A percentile compares a stretch with the other conserved stretches of the same genome.
phyloP scores from a whole-genome alignment of 2,329 filamentous ascomycete species.

The Penicillium thymicola region DNA sequence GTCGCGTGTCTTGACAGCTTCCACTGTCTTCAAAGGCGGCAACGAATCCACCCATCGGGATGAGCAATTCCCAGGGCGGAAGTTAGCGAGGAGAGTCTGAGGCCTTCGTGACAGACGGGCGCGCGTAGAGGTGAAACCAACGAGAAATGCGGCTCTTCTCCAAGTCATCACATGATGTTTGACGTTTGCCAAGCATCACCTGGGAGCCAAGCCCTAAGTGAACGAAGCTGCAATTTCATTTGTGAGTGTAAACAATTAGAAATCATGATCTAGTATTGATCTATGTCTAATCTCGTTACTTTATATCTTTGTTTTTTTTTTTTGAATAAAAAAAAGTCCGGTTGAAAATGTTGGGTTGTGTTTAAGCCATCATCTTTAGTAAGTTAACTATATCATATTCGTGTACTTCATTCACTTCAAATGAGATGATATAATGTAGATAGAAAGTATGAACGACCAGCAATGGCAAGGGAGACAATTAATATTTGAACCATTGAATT shows the following conservation, averaged over 20 bases:
- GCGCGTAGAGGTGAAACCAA: constrained; percentile 9
- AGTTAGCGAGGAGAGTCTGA: constrained; percentile 19
- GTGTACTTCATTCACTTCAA: neutral
- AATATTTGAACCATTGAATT: neutral
- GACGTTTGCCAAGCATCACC: constrained; percentile 13
- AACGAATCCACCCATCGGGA: constrained; percentile 37
- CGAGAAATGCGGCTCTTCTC: constrained; percentile 19
- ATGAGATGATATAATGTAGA: neutral
- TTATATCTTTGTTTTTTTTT: neutral
- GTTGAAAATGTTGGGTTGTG: neutral
- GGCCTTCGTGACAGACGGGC: constrained; percentile 14
- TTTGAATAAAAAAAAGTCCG: too few species aligned
- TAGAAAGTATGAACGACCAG: neutral
- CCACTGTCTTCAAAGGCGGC: constrained; percentile 36
- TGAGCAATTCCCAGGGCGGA: constrained; percentile 20
- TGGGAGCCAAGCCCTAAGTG: constrained; percentile 8
- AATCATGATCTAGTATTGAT: too few species aligned
- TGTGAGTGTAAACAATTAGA: neutral
- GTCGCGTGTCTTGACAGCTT: constrained; percentile 36
- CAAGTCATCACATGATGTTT: constrained; percentile 18
- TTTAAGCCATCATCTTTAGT: neutral
- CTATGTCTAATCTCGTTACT: too few species aligned
- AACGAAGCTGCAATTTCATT: neutral
- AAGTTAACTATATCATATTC: neutral
- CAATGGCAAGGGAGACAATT: neutral